These are phyloP conservation scores for Daedaleopsis nitida DNA, from an alignment of 768 basidiomycete genomes.

Conservation along the genomic window DNA sequence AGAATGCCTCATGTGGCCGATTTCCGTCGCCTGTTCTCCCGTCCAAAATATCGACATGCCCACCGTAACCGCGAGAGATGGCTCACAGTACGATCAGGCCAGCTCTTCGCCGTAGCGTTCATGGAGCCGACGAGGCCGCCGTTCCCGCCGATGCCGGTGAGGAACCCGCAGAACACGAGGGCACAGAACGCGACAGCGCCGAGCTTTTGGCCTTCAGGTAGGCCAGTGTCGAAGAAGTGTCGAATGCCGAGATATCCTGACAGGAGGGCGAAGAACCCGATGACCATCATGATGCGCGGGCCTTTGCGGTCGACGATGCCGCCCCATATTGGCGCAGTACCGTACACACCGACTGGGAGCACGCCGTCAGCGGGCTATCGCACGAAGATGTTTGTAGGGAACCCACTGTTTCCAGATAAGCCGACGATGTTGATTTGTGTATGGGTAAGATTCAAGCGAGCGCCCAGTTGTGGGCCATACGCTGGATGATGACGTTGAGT, in stretches of 20 bases:
- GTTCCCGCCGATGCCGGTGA: conserved; percentile 80
- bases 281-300: conserved; percentile 64
- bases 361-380: not conserved
- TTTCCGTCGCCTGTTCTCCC: too few relatives aligned
- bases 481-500: conserved; percentile 42
- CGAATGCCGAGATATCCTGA: conserved; percentile 78
- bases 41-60: too few relatives aligned
- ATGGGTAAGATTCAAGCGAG: conserved; percentile 72
- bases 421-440: conserved; percentile 84
- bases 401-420: conserved; percentile 74
- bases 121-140: conserved; percentile 69
- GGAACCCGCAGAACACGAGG: conserved; percentile 63
- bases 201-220: conserved; percentile 30
- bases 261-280: conserved; percentile 61
- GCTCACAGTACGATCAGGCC: conserved; percentile 69
- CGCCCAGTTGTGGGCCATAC: conserved; percentile 84
- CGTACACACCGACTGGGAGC: conserved; percentile 70
- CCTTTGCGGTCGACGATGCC: conserved; percentile 75
- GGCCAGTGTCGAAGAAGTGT: conserved; percentile 60
- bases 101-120: conserved; percentile 83
- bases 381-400: not conserved
- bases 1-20: too few relatives aligned
- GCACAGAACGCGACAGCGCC: conserved; percentile 46
- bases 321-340: conserved; percentile 77
- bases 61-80: not conserved